phyloP scores from a whole-genome alignment of 148 eudicot genomes.

The Euryodendron excelsum region DNA sequence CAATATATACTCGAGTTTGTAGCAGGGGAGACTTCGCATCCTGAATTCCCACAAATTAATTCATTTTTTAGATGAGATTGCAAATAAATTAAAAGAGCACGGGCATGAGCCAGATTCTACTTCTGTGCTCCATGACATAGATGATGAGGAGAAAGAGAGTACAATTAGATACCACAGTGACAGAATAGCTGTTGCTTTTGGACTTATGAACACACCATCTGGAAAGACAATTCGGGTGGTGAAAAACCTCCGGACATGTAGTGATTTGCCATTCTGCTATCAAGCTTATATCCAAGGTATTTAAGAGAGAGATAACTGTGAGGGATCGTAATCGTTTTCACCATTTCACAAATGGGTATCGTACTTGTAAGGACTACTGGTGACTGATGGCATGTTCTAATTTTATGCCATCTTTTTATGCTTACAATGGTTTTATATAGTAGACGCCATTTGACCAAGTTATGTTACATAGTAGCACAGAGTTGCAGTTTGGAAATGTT shows the following conservation, averaged over 20 bases:
- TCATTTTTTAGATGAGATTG: constrained; percentile 12
- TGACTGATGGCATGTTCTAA: background rate
- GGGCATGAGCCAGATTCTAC: constrained; percentile 9
- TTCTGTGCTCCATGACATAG: constrained; percentile 15
- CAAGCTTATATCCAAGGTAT: background rate
- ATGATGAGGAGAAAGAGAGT: constrained; percentile 15
- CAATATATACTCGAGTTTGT: constrained; percentile 36
- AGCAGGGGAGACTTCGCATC: constrained; percentile 37
- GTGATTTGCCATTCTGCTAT: background rate
- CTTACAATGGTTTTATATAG: background rate
- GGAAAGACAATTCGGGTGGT: constrained; percentile 5
- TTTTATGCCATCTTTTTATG: background rate
- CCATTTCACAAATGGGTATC: background rate
- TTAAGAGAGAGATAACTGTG: background rate
- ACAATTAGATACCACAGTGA: background rate
- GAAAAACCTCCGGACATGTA: constrained; percentile 11
- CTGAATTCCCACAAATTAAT: constrained; percentile 25
- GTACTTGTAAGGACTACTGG: constrained; percentile 6
- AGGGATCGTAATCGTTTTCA: constrained; percentile 1
- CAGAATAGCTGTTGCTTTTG: constrained; percentile 15
- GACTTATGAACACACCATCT: constrained; percentile 7
- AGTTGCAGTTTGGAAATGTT: background rate
- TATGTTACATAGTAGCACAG: background rate
- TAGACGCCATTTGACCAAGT: background rate
- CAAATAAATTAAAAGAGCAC: constrained; percentile 19